These are phyloP conservation scores for Termitomyces sp. DNA, from an alignment of 768 basidiomycete species.

Conservation along the genomic window DNA sequence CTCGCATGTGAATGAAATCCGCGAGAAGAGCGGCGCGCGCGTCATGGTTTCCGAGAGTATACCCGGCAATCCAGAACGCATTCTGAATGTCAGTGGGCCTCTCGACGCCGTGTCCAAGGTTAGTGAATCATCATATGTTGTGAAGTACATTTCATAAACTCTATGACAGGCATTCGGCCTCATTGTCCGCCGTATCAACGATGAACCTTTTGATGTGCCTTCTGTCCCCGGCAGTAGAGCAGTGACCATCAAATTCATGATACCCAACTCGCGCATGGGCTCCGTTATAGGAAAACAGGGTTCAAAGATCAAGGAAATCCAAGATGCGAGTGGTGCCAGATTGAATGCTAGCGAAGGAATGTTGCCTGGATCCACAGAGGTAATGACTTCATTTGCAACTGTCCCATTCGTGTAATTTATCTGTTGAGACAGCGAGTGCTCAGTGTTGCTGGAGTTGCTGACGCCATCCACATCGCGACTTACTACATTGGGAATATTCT, in stretches of 20 bases:
- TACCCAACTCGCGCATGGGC: constrained; percentile 98
- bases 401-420: constrained; percentile 9
- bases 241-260: constrained; percentile 99
- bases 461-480: constrained; percentile 98
- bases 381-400: constrained; percentile 26
- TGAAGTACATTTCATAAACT: neutral
- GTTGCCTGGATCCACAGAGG: constrained; percentile 99
- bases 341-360: constrained; percentile 97
- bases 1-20: constrained; percentile 95
- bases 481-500: constrained; percentile 99
- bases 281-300: constrained; percentile 98
- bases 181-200: constrained; percentile 97
- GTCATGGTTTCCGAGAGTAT: constrained; percentile 99
- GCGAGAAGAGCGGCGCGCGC: constrained; percentile 94
- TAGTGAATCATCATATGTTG: constrained; percentile 14
- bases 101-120: constrained; percentile 99
- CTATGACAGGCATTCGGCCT: constrained; percentile 85
- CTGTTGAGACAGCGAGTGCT: constrained; percentile 72
- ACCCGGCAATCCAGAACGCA: constrained; percentile 98
- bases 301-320: constrained; percentile 98
- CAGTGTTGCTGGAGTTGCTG: constrained; percentile 96
- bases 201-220: constrained; percentile 96
- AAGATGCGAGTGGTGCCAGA: constrained; percentile 94
- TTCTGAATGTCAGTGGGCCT: constrained; percentile 93
- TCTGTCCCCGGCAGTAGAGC: constrained; percentile 97